Evolutionary conservation across 2,329 filamentous ascomycete genomes (phyloP).

Genomic region (Ceratocystis ficicola): DNA sequence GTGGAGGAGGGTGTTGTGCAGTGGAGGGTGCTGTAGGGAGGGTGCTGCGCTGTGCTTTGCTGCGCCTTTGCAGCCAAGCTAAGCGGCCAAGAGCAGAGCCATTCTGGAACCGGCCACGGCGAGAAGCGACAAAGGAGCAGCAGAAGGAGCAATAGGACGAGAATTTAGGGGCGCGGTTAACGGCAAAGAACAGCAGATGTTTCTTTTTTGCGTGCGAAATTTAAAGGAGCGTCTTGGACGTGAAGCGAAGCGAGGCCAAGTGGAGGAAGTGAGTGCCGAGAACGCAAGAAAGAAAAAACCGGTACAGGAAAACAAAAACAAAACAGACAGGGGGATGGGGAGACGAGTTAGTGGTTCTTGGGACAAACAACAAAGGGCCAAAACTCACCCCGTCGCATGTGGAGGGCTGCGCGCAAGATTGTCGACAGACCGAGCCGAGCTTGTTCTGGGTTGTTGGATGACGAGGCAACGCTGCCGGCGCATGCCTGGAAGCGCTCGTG

Average conservation of each 20-base stretch:
- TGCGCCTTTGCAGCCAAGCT: conserved; percentile 1
- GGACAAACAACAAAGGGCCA: conserved; percentile 3
- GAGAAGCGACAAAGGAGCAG: conserved; percentile 10
- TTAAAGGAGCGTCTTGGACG: background rate
- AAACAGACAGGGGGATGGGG: conserved; percentile 17
- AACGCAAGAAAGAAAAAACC: background rate
- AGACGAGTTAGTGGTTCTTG: background rate
- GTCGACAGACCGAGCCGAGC: conserved; percentile 64
- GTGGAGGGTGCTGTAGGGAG: too few species aligned
- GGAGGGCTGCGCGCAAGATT: conserved; percentile 60
- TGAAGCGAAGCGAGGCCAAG: background rate
- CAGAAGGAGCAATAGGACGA: background rate
- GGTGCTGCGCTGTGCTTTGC: background rate
- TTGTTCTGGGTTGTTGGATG: conserved; percentile 55
- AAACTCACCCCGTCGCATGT: conserved; percentile 54
- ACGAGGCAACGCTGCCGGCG: conserved; percentile 62
- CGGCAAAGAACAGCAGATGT: background rate
- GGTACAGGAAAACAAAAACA: conserved; percentile 16
- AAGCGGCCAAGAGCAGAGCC: background rate
- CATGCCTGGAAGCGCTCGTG: conserved; percentile 56
- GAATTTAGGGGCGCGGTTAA: background rate
- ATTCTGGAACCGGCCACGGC: conserved; percentile 16
- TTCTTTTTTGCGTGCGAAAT: background rate
- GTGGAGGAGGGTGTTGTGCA: too few species aligned
- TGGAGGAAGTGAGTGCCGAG: too few species aligned